Evolutionary conservation across 2,329 filamentous ascomycete species (phyloP).

Genomic region (Phaeosphaeria sp.): DNA sequence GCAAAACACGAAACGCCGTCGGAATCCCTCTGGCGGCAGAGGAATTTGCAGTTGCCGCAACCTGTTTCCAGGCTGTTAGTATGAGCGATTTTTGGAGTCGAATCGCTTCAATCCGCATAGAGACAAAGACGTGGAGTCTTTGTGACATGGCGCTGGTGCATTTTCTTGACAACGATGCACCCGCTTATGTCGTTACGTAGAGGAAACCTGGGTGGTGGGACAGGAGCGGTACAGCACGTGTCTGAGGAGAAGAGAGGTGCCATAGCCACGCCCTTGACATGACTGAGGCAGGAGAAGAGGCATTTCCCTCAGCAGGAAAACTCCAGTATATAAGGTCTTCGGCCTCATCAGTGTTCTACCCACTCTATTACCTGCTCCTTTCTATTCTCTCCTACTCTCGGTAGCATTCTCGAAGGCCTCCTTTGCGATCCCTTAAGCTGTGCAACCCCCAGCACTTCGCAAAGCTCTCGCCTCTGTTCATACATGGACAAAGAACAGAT

Average conservation of each 20-base stretch:
- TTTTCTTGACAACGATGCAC: constrained; percentile 2
- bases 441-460: constrained; percentile 12
- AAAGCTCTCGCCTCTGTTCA: constrained; percentile 1
- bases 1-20: constrained; percentile 10
- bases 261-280: constrained; percentile 9
- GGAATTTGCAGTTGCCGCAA: constrained; percentile 14
- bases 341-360: constrained; percentile 6
- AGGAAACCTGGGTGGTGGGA: constrained; percentile 4
- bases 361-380: constrained; percentile 5
- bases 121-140: constrained; percentile 12
- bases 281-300: neutral
- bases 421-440: constrained; percentile 9
- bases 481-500: constrained; percentile 39
- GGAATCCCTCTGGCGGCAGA: constrained; percentile 12
- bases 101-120: constrained; percentile 18
- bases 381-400: constrained; percentile 7
- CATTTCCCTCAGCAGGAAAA: neutral
- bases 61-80: constrained; percentile 10
- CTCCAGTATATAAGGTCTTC: constrained; percentile 14
- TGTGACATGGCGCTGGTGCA: constrained; percentile 8
- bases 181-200: constrained; percentile 12
- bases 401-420: neutral
- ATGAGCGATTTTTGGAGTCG: constrained; percentile 35
- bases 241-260: constrained; percentile 6
- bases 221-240: constrained; percentile 7